Percentiles rank a stretch among this genome's conserved stretches.
Evolutionary conservation across 2,329 filamentous ascomycete genomes (phyloP).

Genomic region (Orbilia ellipsospora): DNA sequence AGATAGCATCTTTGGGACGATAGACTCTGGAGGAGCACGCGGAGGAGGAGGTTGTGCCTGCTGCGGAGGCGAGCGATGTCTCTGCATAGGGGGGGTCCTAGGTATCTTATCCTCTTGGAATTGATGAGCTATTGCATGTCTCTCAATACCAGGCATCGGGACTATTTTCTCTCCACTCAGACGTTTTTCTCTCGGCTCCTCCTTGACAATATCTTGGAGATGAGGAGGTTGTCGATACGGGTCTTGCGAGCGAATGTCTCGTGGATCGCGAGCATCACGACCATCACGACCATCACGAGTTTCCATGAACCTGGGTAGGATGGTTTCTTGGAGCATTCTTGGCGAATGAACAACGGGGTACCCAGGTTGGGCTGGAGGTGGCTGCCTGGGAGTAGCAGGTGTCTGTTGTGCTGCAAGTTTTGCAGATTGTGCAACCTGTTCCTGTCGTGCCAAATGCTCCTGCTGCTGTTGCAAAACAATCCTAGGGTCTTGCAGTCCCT

Average conservation of each 20-base stretch:
- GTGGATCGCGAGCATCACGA: conserved; percentile 28
- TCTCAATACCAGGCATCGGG: conserved; percentile 39
- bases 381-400: conserved; percentile 5
- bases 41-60: conserved; percentile 20
- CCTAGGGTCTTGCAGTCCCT: conserved; percentile 31
- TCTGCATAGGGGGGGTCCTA: conserved; percentile 28
- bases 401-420: conserved; percentile 37
- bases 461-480: conserved; percentile 45
- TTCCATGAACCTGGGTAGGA: conserved; percentile 15
- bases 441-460: conserved; percentile 44
- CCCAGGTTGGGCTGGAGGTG: conserved; percentile 10
- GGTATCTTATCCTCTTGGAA: conserved; percentile 42
- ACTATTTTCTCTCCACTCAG: conserved; percentile 39
- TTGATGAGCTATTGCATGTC: conserved; percentile 25
- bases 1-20: conserved; percentile 37
- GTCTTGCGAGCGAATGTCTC: conserved; percentile 42
- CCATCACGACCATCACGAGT: conserved; percentile 14
- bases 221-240: conserved; percentile 40
- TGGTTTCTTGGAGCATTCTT: conserved; percentile 35
- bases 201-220: conserved; percentile 41
- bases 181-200: conserved; percentile 42
- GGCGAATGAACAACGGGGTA: conserved; percentile 16
- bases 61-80: conserved; percentile 28
- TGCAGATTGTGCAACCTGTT: conserved; percentile 33
- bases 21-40: conserved; percentile 15